Conservation (phyloP, 495 filamentous ascomycete species). For the Aspergillus hancockii region DNA sequence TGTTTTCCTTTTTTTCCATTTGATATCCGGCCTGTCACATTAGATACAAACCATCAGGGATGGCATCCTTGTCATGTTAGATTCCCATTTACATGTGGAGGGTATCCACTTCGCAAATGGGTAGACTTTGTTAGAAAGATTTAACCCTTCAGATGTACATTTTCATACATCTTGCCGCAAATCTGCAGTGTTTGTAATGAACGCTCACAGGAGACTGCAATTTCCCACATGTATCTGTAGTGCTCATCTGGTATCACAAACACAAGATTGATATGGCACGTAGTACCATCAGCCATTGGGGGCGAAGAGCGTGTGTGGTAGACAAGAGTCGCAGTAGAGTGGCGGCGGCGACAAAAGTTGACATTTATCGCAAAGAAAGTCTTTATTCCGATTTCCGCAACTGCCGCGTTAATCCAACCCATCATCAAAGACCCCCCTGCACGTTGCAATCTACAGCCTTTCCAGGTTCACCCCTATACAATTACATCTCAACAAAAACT, state of each 20-base stretch:
- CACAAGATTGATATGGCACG: not conserved
- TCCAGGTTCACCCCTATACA: not conserved
- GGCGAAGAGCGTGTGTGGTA: not conserved
- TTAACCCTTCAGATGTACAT: not conserved
- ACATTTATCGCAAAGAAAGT: not conserved
- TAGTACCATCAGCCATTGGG: not conserved
- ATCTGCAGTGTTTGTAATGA: not conserved
- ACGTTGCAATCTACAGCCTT: not conserved
- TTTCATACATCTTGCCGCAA: not conserved
- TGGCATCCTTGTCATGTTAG: constrained; percentile 8
- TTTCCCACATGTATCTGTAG: not conserved
- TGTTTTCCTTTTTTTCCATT: constrained; percentile 20
- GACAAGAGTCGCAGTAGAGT: not conserved
- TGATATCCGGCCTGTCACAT: constrained; percentile 38
- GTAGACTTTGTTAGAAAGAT: not conserved
- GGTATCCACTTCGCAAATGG: not conserved
- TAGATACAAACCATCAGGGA: constrained; percentile 5
- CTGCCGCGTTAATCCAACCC: not conserved
- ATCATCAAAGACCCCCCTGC: not conserved
- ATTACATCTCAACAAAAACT: not conserved
- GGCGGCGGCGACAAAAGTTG: not conserved
- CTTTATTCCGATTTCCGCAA: not conserved
- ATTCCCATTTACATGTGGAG: not conserved
- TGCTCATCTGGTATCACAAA: not conserved
- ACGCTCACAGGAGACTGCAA: too few species aligned